Conservation (phyloP, 306 rosid species). For the Abrus precatorius region DNA sequence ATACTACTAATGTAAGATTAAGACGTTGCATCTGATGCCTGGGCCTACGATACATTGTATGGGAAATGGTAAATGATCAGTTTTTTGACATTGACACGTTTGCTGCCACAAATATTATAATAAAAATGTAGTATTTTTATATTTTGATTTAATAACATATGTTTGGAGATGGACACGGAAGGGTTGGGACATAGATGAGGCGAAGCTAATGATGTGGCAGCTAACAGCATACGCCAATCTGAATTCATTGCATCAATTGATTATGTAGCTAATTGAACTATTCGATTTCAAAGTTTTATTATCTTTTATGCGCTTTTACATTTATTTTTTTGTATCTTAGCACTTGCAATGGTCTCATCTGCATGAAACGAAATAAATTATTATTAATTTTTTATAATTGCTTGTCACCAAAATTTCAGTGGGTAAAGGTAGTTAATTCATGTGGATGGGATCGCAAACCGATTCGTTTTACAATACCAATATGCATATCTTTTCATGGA, state of each 20-base stretch:
- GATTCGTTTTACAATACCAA: constrained; percentile 3
- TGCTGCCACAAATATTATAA: constrained; percentile 17
- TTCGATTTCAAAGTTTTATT: not conserved
- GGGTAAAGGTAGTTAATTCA: constrained; percentile 48
- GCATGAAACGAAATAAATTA: constrained; percentile 15
- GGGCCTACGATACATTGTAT: not conserved
- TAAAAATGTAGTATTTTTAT: not conserved
- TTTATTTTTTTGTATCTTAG: not conserved
- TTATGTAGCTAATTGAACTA: constrained; percentile 6
- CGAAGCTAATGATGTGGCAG: constrained; percentile 1
- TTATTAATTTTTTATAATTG: not conserved
- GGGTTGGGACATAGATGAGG: not conserved
- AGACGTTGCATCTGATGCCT: constrained; percentile 39
- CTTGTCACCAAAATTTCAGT: constrained; percentile 25
- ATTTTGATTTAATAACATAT: not conserved
- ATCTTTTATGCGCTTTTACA: not conserved
- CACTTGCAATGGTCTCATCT: constrained; percentile 31
- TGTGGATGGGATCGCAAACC: constrained; percentile 41
- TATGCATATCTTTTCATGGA: constrained; percentile 13
- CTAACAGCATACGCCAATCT: constrained; percentile 4
- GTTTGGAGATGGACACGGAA: not conserved
- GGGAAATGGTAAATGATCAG: constrained; percentile 21
- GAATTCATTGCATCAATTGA: constrained; percentile 1
- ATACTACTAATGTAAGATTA: constrained; percentile 31
- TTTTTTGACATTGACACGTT: constrained; percentile 13